These are phyloP conservation scores for Verticillium isaacii DNA, from an alignment of 2,329 filamentous ascomycete genomes.

Conservation along the genomic window DNA sequence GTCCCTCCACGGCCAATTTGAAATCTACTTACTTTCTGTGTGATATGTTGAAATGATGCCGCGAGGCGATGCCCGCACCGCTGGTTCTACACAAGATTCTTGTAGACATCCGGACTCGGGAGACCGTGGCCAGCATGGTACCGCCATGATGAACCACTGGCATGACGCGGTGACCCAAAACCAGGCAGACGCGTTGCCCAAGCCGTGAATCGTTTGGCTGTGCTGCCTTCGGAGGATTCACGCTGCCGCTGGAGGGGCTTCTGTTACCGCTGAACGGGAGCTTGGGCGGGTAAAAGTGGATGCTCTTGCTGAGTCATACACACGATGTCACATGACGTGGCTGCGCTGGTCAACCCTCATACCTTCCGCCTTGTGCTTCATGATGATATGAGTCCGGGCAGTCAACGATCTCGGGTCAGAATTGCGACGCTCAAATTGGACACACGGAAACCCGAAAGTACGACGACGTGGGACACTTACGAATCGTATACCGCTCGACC, in stretches of 20 bases:
- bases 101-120: conserved; percentile 18
- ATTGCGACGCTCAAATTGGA: neutral
- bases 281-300: neutral
- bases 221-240: neutral
- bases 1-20: neutral
- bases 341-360: neutral
- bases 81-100: neutral
- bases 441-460: neutral
- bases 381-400: neutral
- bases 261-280: conserved; percentile 2
- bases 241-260: conserved; percentile 10
- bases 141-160: conserved; percentile 25
- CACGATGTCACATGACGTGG: conserved; percentile 26
- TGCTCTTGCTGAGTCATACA: conserved; percentile 28
- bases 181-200: conserved; percentile 25
- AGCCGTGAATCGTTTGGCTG: neutral
- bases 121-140: conserved; percentile 19
- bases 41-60: neutral
- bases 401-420: neutral
- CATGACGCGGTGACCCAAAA: conserved; percentile 22
- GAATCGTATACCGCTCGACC: neutral
- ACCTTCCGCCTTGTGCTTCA: neutral
- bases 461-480: neutral
- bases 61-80: neutral
- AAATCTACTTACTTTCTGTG: neutral